Evolutionary conservation across 2,329 filamentous ascomycete genomes (phyloP), one percentile per base, ranked within the genome.

Genomic region (Calonectria pauciramosa): DNA sequence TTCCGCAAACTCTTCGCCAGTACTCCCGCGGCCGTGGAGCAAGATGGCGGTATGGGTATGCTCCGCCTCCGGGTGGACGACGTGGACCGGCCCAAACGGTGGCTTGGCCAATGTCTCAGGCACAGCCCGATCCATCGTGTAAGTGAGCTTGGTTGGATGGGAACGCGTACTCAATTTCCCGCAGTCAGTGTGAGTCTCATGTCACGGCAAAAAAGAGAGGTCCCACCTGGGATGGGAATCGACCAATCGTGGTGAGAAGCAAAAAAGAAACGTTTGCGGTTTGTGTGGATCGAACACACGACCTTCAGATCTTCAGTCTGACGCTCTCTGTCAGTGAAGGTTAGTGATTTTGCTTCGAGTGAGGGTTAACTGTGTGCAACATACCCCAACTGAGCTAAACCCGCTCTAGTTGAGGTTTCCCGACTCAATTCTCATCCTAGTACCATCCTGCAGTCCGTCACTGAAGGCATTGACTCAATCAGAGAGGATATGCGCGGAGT

Each of bases 21-120:
- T 79, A 78, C 87, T 87, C 9, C 86, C 87, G 4, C 86, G 85
- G 36, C 88, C 88, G 76, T 89, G 88, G 1, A 89, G 84, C 23
- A 90, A 79, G 70, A 90, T 87, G 30, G 64, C 23, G 16, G 65
- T 73, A 38, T 69, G 52, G 9, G 71, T 47, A 28, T 68, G 66
- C 26, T 36, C 23, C 13, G 32, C 66, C 30, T 56, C 32, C 23
- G 65, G 65, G n/a, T 44, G 49, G 28, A 56, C 23, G 49, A 68
- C 20, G 49, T 68, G 66, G 26, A 9, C 26, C 14, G 9, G 14
- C 18, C 66, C 66, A 18, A 68, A 68, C 20, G 34, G 34, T 34
- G 18, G 26, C 32, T n/a, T 67, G 9, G 10, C 65, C 13, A 13
- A 10, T 68, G 60, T 65, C 41, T 65, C 60, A 49, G 18, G 36